phyloP scores from a whole-genome alignment of 176 grass and related monocot species.

The Elymus sibiricus region DNA sequence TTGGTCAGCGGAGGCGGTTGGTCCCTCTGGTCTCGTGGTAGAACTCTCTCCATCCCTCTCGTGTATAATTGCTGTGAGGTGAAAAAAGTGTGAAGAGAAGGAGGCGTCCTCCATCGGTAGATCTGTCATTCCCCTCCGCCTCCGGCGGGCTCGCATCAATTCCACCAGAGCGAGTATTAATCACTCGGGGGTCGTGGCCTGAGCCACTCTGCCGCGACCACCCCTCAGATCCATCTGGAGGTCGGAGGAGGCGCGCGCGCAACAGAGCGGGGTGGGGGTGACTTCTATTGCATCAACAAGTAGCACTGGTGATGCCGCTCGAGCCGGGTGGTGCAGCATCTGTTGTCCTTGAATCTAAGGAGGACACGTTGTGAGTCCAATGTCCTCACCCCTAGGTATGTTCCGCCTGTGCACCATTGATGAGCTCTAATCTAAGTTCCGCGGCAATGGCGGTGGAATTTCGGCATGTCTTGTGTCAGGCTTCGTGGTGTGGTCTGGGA shows the following conservation, averaged over 20 bases:
- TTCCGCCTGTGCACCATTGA: not conserved
- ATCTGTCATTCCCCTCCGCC: no score
- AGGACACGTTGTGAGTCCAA: conserved; percentile 59
- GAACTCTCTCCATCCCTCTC: no score
- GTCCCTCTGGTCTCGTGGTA: no score
- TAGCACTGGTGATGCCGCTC: conserved; percentile 42
- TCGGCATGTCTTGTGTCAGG: not conserved
- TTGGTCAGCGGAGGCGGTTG: no score
- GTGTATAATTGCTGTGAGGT: no score
- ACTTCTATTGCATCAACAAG: not conserved
- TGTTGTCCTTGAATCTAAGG: conserved; percentile 35
- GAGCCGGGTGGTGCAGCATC: no score
- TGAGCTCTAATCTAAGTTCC: conserved; percentile 12
- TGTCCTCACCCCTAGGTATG: not conserved
- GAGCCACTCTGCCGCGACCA: not conserved
- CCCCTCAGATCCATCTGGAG: conserved; percentile 22
- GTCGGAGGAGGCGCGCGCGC: conserved; percentile 3
- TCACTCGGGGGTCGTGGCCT: not conserved
- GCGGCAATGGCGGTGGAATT: conserved; percentile 19
- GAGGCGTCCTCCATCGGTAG: no score
- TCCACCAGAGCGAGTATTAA: not conserved
- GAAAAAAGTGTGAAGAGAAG: no score
- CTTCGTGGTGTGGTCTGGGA: not conserved
- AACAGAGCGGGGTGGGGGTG: not conserved
- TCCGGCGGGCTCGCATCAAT: not conserved